phyloP scores from a whole-genome alignment of 768 basidiomycete genomes.

The Tulasnella sp. region DNA sequence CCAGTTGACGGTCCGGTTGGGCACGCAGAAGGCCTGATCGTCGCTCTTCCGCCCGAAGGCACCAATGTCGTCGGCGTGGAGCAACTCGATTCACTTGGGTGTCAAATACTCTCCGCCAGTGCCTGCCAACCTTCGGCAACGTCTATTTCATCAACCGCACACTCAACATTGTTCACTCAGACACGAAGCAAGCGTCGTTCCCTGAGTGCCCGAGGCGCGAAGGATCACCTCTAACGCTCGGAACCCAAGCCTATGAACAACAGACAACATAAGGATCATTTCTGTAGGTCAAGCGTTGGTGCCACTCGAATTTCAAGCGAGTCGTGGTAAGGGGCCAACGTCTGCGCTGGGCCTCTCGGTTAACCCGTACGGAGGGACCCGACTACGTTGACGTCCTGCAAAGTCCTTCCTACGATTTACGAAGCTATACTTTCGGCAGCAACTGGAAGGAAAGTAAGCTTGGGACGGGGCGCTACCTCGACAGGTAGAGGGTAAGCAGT shows the following conservation, averaged over 20 bases:
- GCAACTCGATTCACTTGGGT: background rate
- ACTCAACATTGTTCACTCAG: slow-evolving; percentile 69
- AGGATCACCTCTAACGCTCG: slow-evolving; percentile 69
- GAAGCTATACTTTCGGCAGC: background rate
- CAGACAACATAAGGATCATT: slow-evolving; percentile 74
- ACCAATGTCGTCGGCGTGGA: background rate
- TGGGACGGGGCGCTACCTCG: background rate
- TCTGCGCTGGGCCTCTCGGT: slow-evolving; percentile 75
- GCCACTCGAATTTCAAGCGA: slow-evolving; percentile 69
- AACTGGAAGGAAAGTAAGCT: background rate
- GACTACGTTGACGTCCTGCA: slow-evolving; percentile 35
- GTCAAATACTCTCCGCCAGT: background rate
- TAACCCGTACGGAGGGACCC: slow-evolving; percentile 58
- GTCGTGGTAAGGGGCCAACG: slow-evolving; percentile 62
- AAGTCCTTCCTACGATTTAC: slow-evolving; percentile 16
- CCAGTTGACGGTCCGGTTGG: slow-evolving; percentile 4
- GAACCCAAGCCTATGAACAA: slow-evolving; percentile 61
- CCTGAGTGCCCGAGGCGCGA: slow-evolving; percentile 52
- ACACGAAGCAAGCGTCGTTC: slow-evolving; percentile 60
- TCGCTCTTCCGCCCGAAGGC: too few species aligned
- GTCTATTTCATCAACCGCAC: slow-evolving; percentile 80
- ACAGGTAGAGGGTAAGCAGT: background rate
- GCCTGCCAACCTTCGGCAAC: slow-evolving; percentile 82
- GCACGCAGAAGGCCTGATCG: slow-evolving; percentile 24
- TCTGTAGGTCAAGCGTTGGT: slow-evolving; percentile 59